Evolutionary conservation across 2,329 filamentous ascomycete genomes (phyloP).

Genomic region (Alternaria tenuissima): DNA sequence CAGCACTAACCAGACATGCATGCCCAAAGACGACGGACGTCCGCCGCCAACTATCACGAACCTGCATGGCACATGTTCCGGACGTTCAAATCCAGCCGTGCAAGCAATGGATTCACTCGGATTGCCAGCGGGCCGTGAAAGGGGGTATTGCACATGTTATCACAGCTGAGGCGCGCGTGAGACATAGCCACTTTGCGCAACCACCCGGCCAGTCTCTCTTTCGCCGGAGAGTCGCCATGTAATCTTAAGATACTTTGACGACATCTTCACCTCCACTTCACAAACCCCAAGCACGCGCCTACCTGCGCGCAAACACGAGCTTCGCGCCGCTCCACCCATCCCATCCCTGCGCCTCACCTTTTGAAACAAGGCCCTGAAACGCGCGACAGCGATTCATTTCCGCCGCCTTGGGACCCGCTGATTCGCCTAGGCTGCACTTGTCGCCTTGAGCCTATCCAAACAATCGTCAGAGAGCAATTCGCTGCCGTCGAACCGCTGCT

Average conservation of each 20-base stretch:
- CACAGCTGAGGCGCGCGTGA: constrained; percentile 5
- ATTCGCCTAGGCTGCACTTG: constrained; percentile 33
- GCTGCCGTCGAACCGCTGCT: constrained; percentile 37
- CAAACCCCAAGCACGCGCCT: constrained; percentile 15
- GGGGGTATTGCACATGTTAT: constrained; percentile 1
- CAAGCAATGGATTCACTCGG: not conserved
- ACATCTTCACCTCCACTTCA: not conserved
- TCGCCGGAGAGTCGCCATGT: not conserved
- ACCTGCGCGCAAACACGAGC: constrained; percentile 1
- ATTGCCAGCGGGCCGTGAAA: constrained; percentile 7
- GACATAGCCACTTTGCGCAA: constrained; percentile 10
- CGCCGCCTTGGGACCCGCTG: constrained; percentile 20
- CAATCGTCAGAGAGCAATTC: constrained; percentile 17
- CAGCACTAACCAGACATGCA: constrained; percentile 1
- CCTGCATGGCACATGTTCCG: not conserved
- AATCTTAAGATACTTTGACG: constrained; percentile 4
- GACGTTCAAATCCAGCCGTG: not conserved
- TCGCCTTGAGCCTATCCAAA: constrained; percentile 20
- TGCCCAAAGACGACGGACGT: not conserved
- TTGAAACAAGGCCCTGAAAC: constrained; percentile 50
- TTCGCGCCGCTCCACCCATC: constrained; percentile 12
- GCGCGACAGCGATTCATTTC: constrained; percentile 40
- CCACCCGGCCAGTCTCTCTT: not conserved
- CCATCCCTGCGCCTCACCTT: constrained; percentile 19
- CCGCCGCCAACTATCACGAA: not conserved